Evolutionary conservation across 805 yeast species (phyloP).

Genomic region (Hanseniaspora meyeri): DNA sequence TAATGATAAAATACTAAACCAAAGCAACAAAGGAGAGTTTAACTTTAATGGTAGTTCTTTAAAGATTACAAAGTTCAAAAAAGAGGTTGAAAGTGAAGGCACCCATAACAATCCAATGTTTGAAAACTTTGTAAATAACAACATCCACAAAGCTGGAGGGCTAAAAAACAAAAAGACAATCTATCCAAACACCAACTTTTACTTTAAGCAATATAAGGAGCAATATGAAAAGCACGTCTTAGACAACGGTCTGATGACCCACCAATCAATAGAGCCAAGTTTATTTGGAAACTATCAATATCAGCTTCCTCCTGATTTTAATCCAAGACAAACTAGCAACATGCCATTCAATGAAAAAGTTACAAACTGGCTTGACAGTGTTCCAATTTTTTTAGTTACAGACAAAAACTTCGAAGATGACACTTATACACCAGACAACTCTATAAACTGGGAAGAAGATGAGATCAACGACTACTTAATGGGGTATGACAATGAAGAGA

Average conservation of each 20-base stretch:
- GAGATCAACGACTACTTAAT: conserved; percentile 20
- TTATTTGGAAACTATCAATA: neutral
- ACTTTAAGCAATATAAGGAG: conserved; percentile 2
- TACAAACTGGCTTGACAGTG: conserved; percentile 44
- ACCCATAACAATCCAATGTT: neutral
- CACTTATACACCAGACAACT: conserved; percentile 21
- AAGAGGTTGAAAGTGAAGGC: neutral
- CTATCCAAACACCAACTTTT: conserved; percentile 1
- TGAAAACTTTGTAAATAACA: neutral
- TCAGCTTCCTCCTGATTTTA: conserved; percentile 37
- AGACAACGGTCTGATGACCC: neutral
- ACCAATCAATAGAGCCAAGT: conserved; percentile 12
- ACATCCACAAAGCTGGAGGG: neutral
- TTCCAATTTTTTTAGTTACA: conserved; percentile 29
- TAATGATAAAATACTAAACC: neutral
- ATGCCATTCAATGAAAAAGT: conserved; percentile 62
- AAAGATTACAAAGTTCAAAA: neutral
- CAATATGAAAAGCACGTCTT: neutral
- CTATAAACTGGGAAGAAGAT: conserved; percentile 26
- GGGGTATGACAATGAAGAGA: conserved; percentile 12
- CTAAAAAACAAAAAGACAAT: neutral
- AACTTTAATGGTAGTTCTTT: neutral
- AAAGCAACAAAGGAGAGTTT: neutral
- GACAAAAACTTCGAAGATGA: conserved; percentile 18
- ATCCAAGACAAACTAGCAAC: conserved; percentile 49